Conservation (phyloP, 139 green algal species). For the Chlorella sp. region DNA sequence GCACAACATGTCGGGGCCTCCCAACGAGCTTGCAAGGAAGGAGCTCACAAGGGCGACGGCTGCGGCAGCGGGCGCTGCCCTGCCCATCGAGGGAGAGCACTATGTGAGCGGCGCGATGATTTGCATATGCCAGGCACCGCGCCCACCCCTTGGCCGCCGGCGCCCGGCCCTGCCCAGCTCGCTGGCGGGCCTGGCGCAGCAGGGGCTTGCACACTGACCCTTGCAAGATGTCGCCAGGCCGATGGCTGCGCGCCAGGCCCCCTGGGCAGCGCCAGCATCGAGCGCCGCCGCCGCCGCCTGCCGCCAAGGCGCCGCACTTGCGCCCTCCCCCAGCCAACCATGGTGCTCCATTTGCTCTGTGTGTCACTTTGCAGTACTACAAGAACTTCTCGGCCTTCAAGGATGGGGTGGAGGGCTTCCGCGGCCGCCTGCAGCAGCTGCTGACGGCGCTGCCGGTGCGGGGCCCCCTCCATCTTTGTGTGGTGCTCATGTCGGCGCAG, state of each 20-base stretch:
- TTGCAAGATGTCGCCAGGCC: too few relatives aligned
- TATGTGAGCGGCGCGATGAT: neutral
- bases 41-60: slow-evolving; percentile 1
- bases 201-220: too few relatives aligned
- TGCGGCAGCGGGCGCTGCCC: neutral
- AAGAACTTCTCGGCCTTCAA: slow-evolving; percentile 49
- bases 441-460: slow-evolving; percentile 27
- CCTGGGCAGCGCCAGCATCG: too few relatives aligned
- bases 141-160: too few relatives aligned
- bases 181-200: too few relatives aligned
- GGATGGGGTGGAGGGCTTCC: slow-evolving; percentile 9
- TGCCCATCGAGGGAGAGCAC: slow-evolving; percentile 25
- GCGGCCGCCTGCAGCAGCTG: slow-evolving; percentile 26
- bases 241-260: too few relatives aligned
- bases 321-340: neutral
- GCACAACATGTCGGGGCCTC: too few relatives aligned
- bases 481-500: too few relatives aligned
- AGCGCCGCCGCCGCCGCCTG: too few relatives aligned
- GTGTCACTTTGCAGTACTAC: slow-evolving; percentile 61
- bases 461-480: neutral
- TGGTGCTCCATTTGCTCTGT: too few relatives aligned
- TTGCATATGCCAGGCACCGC: too few relatives aligned
- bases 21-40: neutral
- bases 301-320: neutral
- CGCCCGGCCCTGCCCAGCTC: too few relatives aligned